Percentiles rank a stretch among this genome's conserved stretches.
These are phyloP conservation scores for Ensete ventricosum DNA, from an alignment of 176 grass and related monocot genomes.

Conservation along the genomic window DNA sequence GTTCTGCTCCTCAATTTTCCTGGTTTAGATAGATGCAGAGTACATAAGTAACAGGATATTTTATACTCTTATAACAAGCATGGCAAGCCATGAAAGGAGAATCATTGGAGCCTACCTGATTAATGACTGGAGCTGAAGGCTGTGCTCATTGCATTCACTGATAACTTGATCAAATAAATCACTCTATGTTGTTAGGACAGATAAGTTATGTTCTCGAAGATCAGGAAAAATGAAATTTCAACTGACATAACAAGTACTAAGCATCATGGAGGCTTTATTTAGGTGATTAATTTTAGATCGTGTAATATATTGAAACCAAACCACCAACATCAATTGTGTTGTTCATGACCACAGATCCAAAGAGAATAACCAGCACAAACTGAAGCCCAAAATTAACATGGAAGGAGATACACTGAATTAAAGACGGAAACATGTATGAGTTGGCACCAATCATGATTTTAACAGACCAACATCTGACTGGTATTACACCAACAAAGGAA, in stretches of 20 bases:
- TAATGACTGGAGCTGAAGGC: conserved; percentile 61
- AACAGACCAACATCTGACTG: no score
- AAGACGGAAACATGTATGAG: no score
- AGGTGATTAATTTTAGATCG: neutral
- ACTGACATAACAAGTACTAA: neutral
- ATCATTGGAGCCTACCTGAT: conserved; percentile 42
- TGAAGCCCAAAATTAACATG: no score
- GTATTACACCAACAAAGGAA: no score
- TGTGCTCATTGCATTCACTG: conserved; percentile 85
- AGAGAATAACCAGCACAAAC: neutral
- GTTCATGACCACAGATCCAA: neutral
- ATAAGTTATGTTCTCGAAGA: conserved; percentile 5
- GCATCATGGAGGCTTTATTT: neutral
- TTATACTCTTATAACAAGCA: neutral
- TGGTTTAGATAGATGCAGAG: conserved; percentile 19
- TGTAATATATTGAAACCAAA: neutral
- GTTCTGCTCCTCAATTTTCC: conserved; percentile 84
- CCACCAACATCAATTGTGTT: neutral
- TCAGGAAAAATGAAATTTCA: neutral
- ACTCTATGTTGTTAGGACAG: conserved; percentile 29
- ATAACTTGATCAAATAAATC: conserved; percentile 85
- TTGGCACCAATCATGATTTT: no score
- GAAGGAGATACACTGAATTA: no score
- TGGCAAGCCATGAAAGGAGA: neutral
- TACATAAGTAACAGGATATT: neutral